Conservation (phyloP, 2,329 filamentous ascomycete genomes). For the Colletotrichum limetticola region DNA sequence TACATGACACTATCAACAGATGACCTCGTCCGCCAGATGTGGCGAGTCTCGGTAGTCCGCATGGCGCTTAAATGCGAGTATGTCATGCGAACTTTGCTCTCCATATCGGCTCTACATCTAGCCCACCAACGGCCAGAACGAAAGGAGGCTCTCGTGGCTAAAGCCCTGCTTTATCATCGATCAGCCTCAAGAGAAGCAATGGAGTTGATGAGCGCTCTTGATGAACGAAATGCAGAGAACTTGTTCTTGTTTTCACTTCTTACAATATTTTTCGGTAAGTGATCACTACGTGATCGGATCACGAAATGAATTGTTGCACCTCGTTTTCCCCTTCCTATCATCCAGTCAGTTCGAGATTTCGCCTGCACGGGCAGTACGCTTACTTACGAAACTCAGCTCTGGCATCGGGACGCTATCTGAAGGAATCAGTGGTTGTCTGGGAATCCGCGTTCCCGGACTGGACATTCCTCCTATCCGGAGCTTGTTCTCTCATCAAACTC, state of each 20-base stretch:
- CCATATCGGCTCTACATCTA: slow-evolving; percentile 61
- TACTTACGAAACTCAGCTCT: slow-evolving; percentile 30
- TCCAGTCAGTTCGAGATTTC: not conserved
- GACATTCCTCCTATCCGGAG: slow-evolving; percentile 43
- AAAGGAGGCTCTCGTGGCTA: slow-evolving; percentile 47
- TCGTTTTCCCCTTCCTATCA: not conserved
- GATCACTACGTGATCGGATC: not conserved
- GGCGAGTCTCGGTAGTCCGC: slow-evolving; percentile 57
- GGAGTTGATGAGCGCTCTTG: slow-evolving; percentile 32
- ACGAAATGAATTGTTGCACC: not conserved
- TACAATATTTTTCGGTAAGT: slow-evolving; percentile 46
- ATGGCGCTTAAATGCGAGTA: slow-evolving; percentile 58
- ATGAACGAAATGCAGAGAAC: slow-evolving; percentile 37
- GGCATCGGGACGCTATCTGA: slow-evolving; percentile 42
- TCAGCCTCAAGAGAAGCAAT: slow-evolving; percentile 34
- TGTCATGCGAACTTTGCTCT: slow-evolving; percentile 60
- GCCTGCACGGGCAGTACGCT: not conserved
- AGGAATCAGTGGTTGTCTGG: slow-evolving; percentile 43
- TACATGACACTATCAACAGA: slow-evolving; percentile 57
- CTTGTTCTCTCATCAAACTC: slow-evolving; percentile 40
- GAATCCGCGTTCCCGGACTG: slow-evolving; percentile 44
- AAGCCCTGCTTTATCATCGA: slow-evolving; percentile 32
- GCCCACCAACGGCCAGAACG: slow-evolving; percentile 51
- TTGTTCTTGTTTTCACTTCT: slow-evolving; percentile 45
- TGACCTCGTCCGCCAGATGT: slow-evolving; percentile 54